These are phyloP conservation scores for Penicillium roqueforti DNA, from an alignment of 495 filamentous ascomycete species.

Conservation along the genomic window DNA sequence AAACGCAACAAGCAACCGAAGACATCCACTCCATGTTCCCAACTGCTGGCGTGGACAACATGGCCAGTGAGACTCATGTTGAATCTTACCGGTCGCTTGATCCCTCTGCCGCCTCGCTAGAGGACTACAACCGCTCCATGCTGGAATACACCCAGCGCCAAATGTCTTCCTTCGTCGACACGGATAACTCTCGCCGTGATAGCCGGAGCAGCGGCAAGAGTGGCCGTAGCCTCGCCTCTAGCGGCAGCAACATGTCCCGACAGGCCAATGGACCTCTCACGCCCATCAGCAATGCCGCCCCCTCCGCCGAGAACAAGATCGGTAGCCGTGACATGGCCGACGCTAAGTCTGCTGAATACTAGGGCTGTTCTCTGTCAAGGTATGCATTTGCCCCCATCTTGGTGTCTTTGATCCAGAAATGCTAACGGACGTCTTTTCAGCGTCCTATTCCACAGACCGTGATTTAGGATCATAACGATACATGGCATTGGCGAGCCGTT, in stretches of 20 bases:
- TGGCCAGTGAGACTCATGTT: slow-evolving; percentile 17
- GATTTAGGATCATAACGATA: neutral
- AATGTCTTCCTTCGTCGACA: slow-evolving; percentile 38
- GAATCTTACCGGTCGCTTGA: slow-evolving; percentile 22
- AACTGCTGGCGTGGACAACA: slow-evolving; percentile 16
- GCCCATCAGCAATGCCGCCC: slow-evolving; percentile 11
- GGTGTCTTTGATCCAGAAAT: neutral
- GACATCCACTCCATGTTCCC: slow-evolving; percentile 21
- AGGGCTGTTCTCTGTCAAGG: slow-evolving; percentile 3
- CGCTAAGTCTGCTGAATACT: slow-evolving; percentile 16
- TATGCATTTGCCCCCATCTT: neutral
- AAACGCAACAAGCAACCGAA: slow-evolving; percentile 20
- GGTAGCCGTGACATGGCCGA: neutral
- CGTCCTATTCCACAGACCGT: neutral
- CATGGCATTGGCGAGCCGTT: neutral
- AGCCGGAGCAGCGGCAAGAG: slow-evolving; percentile 36
- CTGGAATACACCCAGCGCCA: slow-evolving; percentile 44
- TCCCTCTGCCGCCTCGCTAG: slow-evolving; percentile 30
- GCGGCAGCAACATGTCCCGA: slow-evolving; percentile 15
- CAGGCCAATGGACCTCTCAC: slow-evolving; percentile 19
- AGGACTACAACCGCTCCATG: slow-evolving; percentile 47
- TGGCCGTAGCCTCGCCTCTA: slow-evolving; percentile 25
- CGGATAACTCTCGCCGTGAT: slow-evolving; percentile 21
- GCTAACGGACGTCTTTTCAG: neutral
- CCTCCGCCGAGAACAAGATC: neutral